These are phyloP conservation scores for Theileria luwenshuni DNA, from an alignment of 169 alveolate genomes.

Conservation along the genomic window DNA sequence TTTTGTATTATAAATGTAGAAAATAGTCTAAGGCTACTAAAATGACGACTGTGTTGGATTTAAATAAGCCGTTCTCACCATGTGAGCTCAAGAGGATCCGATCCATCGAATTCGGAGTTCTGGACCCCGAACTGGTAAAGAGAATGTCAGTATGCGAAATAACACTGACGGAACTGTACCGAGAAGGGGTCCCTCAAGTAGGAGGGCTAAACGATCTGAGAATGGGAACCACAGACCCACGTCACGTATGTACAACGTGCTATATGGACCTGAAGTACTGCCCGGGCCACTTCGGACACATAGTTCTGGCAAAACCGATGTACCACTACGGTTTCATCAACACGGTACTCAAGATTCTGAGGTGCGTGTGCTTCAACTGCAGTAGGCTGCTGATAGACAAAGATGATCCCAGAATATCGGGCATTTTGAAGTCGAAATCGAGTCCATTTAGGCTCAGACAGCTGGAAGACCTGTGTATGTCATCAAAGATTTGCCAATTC, in stretches of 20 bases:
- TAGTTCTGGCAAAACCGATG: slow-evolving; percentile 93
- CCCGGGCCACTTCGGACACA: slow-evolving; percentile 99
- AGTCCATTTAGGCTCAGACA: slow-evolving; percentile 63
- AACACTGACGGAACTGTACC: slow-evolving; percentile 86
- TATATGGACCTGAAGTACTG: slow-evolving; percentile 93
- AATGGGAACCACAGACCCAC: slow-evolving; percentile 97
- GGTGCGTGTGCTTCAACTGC: slow-evolving; percentile 96
- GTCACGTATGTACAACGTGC: slow-evolving; percentile 92
- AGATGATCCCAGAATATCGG: slow-evolving; percentile 80
- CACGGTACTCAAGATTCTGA: slow-evolving; percentile 89
- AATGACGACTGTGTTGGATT: slow-evolving; percentile 75
- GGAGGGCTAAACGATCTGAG: slow-evolving; percentile 94
- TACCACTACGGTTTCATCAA: slow-evolving; percentile 93
- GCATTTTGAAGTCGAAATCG: slow-evolving; percentile 65
- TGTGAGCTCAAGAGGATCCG: slow-evolving; percentile 84
- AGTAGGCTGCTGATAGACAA: slow-evolving; percentile 87
- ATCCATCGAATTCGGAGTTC: slow-evolving; percentile 83
- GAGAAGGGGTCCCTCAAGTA: slow-evolving; percentile 88
- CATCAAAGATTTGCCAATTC: slow-evolving; percentile 68
- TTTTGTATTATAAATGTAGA: slow-evolving; percentile 14
- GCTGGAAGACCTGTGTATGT: slow-evolving; percentile 67
- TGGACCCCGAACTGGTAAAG: slow-evolving; percentile 83
- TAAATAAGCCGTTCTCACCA: slow-evolving; percentile 83
- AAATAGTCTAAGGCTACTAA: not conserved
- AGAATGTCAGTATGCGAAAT: slow-evolving; percentile 88